Base-by-base conservation (phyloP, 371 early-diverging fungal species). In the Mucor sp. region DNA sequence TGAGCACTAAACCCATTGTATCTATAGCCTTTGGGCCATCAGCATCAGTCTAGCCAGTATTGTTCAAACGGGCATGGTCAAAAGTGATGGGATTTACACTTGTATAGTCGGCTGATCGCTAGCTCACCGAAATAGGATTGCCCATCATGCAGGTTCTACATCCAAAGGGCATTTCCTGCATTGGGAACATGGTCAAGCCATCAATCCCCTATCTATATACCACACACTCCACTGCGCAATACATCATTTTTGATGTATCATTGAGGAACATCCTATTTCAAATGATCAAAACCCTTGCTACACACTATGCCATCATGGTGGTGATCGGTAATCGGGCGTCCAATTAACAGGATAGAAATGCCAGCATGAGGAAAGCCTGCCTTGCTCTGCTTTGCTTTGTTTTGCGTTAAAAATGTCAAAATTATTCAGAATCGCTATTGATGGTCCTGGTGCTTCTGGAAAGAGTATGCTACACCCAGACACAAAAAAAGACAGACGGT, bases 401-500 rank as follows among this genome's bases (percentile, higher is more conserved):
- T 30, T 27, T 43, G 25, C 47, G 14, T 56, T 15, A n/a, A 9
- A 32, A 48, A 79, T 82, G 82, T 76, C 83, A 61, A 74, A 71
- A 21, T 64, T 83, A 30, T 91, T 93, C 69, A 89, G 90, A 70
- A 83, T 96, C 57, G 96, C 97, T 32, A 96, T 97, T 53, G 97
- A 97, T 83, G 97, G 97, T 0, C 96, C 96, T 7, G 94, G 95
- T 14, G 97, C 94, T 12, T 90, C 91, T 14, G 97, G 97, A 58
- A 97, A 97, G 81, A 95, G 95, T 86, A 88, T 79, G 71, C 19
- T 11, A 4, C 11, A 41, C 15, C 35, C 1, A 47, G 35, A n/a
- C n/a, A 12, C n/a, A n/a, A n/a, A 17, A 1, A 50, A 41, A 60
- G n/a, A n/a, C 11, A 2, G 14, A 58, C 0, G 5, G 9, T 17